phyloP scores from a whole-genome alignment of 2,329 filamentous ascomycete species.

The Leptographium lundbergii region DNA sequence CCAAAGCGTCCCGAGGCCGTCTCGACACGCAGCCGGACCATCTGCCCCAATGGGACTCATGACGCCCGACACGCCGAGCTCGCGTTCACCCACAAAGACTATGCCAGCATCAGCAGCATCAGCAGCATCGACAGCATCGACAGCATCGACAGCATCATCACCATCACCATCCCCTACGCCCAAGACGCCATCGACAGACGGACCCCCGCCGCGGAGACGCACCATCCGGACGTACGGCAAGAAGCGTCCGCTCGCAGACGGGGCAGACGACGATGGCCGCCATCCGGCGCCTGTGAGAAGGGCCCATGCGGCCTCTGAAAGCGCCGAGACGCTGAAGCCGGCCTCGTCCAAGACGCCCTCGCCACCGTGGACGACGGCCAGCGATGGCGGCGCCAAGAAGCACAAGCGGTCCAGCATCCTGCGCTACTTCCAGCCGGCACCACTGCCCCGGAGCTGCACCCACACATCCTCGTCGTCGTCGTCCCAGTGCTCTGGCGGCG shows the following conservation, averaged over 20 bases:
- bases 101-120: neutral
- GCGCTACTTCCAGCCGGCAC: constrained; percentile 11
- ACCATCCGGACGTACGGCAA: constrained; percentile 11
- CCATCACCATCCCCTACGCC: neutral
- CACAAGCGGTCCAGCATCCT: constrained; percentile 7
- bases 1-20: too few species aligned
- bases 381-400: neutral
- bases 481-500: neutral
- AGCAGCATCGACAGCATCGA: too few species aligned
- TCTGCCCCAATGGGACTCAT: neutral
- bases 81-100: constrained; percentile 8
- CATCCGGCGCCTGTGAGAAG: neutral
- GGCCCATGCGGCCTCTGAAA: neutral
- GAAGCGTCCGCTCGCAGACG: constrained; percentile 5
- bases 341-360: too few species aligned
- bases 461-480: constrained; percentile 1
- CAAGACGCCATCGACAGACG: neutral
- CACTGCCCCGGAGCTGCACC: neutral
- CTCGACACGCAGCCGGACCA: too few species aligned
- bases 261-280: neutral
- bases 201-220: neutral
- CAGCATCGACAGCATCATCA: neutral
- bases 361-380: too few species aligned
- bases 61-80: constrained; percentile 10
- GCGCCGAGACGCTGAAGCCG: neutral